Base-by-base conservation (phyloP, 768 basidiomycete genomes). In the Rhizopogon sp. region DNA sequence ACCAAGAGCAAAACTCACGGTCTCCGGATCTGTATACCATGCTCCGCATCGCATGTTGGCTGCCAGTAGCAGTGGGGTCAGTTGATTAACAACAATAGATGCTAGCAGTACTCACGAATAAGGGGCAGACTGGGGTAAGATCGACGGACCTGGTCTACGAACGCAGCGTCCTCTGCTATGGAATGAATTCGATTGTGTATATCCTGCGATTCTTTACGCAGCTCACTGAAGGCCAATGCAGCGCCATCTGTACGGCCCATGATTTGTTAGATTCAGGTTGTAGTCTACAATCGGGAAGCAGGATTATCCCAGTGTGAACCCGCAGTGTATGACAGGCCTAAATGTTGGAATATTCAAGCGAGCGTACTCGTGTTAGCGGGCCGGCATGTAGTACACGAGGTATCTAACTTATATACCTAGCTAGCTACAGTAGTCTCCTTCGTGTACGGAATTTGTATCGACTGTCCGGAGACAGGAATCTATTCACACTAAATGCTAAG, bases 21-120 rank as follows among this genome's bases (percentile, higher is more conserved):
- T 78, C 6, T 62, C 56, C 17, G 93, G 90, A 61, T 93, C 79
- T 6, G 87, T 83, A 67, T 97, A 98, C 95, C 95, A 98, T 6
- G 87, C 87, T 3, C 96, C 96, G 63, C 94, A 97, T 22, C 96
- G 82, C 64, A 94, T 79, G 67, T 98, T 98, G 3, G 96, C 93
- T 90, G 64, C 37, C 37, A 22, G 4, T 9, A 13, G 25, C 25
- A 25, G 20, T 52, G 11, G 22, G n/a, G n/a, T 55, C 28, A 53
- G 49, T 13, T 11, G 33, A 33, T 8, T 10, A 14, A n/a, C 14
- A 43, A 39, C n/a, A 33, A 17, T n/a, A 6, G 11, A 45, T 54
- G 28, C 6, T 52, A 2, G 9, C 6, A 33, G 20, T 49, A 80
- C 74, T 28, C 53, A 80, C 88, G 83, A 11, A 89, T 62, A 8